These are phyloP conservation scores for Echinochloa phyllopogon DNA, from an alignment of 176 grass and related monocot species.

Conservation along the genomic window DNA sequence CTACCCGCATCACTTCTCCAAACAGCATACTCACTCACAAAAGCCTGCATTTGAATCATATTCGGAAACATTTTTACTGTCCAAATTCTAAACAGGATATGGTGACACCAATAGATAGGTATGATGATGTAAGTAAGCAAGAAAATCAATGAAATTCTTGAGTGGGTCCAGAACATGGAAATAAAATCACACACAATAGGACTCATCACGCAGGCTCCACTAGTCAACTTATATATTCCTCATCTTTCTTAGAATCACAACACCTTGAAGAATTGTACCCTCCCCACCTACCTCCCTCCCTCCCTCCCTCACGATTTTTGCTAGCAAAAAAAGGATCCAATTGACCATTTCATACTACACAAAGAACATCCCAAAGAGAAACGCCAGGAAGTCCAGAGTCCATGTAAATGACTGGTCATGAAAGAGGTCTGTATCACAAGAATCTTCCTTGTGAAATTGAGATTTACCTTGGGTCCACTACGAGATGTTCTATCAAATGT, in stretches of 20 bases:
- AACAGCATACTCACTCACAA: constrained; percentile 98
- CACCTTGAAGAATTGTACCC: not conserved
- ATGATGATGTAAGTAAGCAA: not conserved
- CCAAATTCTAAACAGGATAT: not conserved
- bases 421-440: constrained; percentile 1
- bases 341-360: not conserved
- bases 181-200: not conserved
- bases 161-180: constrained; percentile 7
- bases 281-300: too few species aligned
- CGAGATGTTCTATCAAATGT: constrained; percentile 47
- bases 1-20: constrained; percentile 70
- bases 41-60: constrained; percentile 61
- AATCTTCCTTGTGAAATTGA: constrained; percentile 22
- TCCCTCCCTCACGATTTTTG: not conserved
- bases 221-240: not conserved
- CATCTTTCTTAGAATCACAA: not conserved
- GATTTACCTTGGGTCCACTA: constrained; percentile 64
- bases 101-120: too few species aligned
- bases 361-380: constrained; percentile 16
- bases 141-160: not conserved
- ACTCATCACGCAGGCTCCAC: not conserved
- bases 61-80: not conserved
- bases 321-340: not conserved
- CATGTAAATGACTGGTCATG: constrained; percentile 19
- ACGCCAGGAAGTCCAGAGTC: not conserved